Conservation (phyloP, 805 yeast genomes). For the Blastobotrys peoriensis region DNA sequence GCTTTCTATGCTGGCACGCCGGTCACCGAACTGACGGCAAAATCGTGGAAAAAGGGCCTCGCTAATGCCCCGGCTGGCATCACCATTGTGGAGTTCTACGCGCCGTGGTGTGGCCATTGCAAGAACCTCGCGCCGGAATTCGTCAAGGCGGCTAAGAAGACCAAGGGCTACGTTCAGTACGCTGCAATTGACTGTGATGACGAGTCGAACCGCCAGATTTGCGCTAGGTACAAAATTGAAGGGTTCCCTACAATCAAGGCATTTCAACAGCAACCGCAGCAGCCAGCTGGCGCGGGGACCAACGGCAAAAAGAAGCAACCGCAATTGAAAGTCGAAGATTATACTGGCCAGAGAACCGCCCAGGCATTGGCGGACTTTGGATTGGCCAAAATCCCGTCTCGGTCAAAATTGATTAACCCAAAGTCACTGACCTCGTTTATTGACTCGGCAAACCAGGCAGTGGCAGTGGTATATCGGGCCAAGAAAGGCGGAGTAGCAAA, state of each 20-base stretch:
- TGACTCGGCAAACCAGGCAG: conserved; percentile 19
- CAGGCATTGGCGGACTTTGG: conserved; percentile 25
- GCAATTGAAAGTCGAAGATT: conserved; percentile 20
- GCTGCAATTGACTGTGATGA: conserved; percentile 81
- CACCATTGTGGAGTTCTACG: conserved; percentile 81
- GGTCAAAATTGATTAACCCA: conserved; percentile 22
- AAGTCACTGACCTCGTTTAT: conserved; percentile 23
- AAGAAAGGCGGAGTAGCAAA: conserved; percentile 22
- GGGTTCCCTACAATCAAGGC: conserved; percentile 84
- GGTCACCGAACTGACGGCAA: conserved; percentile 50
- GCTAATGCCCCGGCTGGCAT: conserved; percentile 69
- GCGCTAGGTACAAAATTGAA: conserved; percentile 56
- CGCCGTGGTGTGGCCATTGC: conserved; percentile 98
- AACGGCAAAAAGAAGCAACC: conserved; percentile 16
- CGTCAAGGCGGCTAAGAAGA: conserved; percentile 54
- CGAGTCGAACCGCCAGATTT: conserved; percentile 57
- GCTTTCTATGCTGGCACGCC: conserved; percentile 40
- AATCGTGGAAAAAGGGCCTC: conserved; percentile 54
- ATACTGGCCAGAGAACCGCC: conserved; percentile 27
- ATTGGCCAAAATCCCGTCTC: conserved; percentile 24
- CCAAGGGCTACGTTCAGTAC: conserved; percentile 38
- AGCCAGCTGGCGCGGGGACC: conserved; percentile 4
- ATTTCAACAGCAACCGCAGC: conserved; percentile 70
- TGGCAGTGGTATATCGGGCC: conserved; percentile 26
- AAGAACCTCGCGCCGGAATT: conserved; percentile 57